phyloP scores from a whole-genome alignment of 768 basidiomycete genomes.

The Sutorius australiensis region DNA sequence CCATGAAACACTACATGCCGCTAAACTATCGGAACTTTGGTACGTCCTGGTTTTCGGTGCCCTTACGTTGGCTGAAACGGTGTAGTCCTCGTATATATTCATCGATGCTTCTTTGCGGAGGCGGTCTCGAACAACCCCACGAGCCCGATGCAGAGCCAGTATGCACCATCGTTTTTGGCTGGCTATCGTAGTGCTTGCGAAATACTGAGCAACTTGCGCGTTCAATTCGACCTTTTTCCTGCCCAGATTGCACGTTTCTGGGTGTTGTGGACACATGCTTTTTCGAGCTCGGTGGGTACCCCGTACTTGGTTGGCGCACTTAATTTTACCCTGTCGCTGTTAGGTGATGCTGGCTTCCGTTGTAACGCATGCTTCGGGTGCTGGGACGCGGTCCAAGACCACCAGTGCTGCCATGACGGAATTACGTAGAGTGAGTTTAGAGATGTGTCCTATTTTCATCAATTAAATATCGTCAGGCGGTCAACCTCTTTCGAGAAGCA shows the following conservation, averaged over 20 bases:
- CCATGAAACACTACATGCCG: constrained; percentile 76
- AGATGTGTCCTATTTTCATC: neutral
- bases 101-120: constrained; percentile 74
- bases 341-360: constrained; percentile 77
- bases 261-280: constrained; percentile 72
- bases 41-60: constrained; percentile 31
- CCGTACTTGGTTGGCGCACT: neutral
- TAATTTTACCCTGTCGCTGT: constrained; percentile 1
- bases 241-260: constrained; percentile 61
- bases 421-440: constrained; percentile 37
- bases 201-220: constrained; percentile 45
- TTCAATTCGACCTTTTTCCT: constrained; percentile 50
- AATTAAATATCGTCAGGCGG: constrained; percentile 34
- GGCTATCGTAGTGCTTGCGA: constrained; percentile 66
- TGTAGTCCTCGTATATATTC: constrained; percentile 66
- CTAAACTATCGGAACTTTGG: constrained; percentile 67
- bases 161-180: constrained; percentile 63
- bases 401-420: constrained; percentile 68
- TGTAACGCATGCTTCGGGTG: constrained; percentile 58
- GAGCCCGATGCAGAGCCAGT: constrained; percentile 67
- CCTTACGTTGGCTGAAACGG: neutral
- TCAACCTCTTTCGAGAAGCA: constrained; percentile 63
- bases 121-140: constrained; percentile 60
- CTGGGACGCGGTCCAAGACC: constrained; percentile 52
- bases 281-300: constrained; percentile 55